These are phyloP conservation scores for Stipa capillata DNA, from an alignment of 176 grass and related monocot species.

Conservation along the genomic window DNA sequence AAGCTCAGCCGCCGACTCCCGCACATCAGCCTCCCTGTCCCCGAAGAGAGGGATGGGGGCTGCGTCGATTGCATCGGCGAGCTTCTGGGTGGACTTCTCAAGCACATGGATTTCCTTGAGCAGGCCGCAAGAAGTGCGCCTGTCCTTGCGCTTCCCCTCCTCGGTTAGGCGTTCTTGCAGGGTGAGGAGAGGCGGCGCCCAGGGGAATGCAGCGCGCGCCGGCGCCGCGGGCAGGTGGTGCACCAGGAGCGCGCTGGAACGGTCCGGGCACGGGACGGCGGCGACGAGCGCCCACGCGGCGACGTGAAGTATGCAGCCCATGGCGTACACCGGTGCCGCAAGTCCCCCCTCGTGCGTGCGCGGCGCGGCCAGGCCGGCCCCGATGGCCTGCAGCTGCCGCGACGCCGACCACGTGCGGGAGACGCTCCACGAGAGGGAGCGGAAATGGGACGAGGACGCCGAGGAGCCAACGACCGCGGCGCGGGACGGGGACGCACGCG, in stretches of 20 bases:
- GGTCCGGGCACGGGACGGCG: slow-evolving; percentile 86
- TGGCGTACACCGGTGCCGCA: slow-evolving; percentile 68
- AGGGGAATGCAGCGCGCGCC: slow-evolving; percentile 48
- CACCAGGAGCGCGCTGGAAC: slow-evolving; percentile 47
- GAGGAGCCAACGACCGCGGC: background rate
- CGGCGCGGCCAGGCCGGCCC: slow-evolving; percentile 53
- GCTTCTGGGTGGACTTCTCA: slow-evolving; percentile 54
- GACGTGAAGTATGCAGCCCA: slow-evolving; percentile 74
- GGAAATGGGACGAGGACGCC: slow-evolving; percentile 51
- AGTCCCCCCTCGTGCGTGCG: slow-evolving; percentile 76
- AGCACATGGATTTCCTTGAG: slow-evolving; percentile 74
- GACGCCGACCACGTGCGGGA: slow-evolving; percentile 85
- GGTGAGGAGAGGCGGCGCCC: slow-evolving; percentile 65
- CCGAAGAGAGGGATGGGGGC: slow-evolving; percentile 49
- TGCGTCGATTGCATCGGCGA: slow-evolving; percentile 54
- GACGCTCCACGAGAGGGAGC: slow-evolving; percentile 91
- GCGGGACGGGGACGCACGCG: slow-evolving; percentile 39
- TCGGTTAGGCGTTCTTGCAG: slow-evolving; percentile 79
- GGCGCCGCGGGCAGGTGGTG: slow-evolving; percentile 49
- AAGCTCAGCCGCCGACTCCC: slow-evolving; percentile 53
- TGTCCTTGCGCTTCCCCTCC: slow-evolving; percentile 84
- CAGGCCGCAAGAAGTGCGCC: slow-evolving; percentile 54
- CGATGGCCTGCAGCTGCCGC: slow-evolving; percentile 79
- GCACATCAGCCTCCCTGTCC: slow-evolving; percentile 57
- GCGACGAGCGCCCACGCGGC: slow-evolving; percentile 72